Percentiles rank a stretch among this genome's conserved stretches.
Evolutionary conservation across 2,329 filamentous ascomycete species (phyloP).

Genomic region (Ceratocystis huliohia): DNA sequence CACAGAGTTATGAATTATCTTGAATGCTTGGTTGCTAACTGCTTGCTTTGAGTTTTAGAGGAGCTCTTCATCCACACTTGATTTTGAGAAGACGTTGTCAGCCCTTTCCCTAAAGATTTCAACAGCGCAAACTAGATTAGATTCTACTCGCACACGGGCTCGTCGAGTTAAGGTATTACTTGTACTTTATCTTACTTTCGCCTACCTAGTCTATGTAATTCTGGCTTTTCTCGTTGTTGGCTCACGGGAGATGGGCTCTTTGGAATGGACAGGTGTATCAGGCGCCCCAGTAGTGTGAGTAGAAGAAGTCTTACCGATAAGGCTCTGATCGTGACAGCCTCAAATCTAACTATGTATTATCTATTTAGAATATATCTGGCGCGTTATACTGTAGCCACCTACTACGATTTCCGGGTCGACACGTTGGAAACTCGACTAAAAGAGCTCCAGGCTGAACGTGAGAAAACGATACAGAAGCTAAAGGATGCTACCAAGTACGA

Average conservation of each 20-base stretch:
- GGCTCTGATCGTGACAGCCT: neutral
- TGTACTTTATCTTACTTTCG: conserved; percentile 82
- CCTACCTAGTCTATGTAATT: conserved; percentile 75
- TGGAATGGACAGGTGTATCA: conserved; percentile 66
- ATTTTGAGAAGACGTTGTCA: conserved; percentile 84
- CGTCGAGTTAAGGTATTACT: conserved; percentile 72
- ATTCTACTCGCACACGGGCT: conserved; percentile 56
- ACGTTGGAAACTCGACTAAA: conserved; percentile 57
- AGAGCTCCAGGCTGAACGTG: conserved; percentile 62
- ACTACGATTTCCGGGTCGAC: conserved; percentile 72
- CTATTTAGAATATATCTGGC: conserved; percentile 62
- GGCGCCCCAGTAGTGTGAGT: conserved; percentile 66
- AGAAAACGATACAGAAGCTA: conserved; percentile 80
- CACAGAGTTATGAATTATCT: neutral
- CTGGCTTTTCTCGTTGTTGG: conserved; percentile 77
- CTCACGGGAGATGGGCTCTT: conserved; percentile 59
- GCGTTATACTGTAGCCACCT: conserved; percentile 51
- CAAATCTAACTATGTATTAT: neutral
- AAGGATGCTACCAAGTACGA: conserved; percentile 95
- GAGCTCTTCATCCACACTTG: conserved; percentile 69
- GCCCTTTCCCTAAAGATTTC: conserved; percentile 72
- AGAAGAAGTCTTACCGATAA: neutral
- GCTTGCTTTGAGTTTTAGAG: conserved; percentile 38
- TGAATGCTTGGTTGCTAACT: neutral
- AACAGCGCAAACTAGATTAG: conserved; percentile 58